These are phyloP conservation scores for Tremellales sp. DNA, from an alignment of 1,284 basidiomycete genomes.

Conservation along the genomic window DNA sequence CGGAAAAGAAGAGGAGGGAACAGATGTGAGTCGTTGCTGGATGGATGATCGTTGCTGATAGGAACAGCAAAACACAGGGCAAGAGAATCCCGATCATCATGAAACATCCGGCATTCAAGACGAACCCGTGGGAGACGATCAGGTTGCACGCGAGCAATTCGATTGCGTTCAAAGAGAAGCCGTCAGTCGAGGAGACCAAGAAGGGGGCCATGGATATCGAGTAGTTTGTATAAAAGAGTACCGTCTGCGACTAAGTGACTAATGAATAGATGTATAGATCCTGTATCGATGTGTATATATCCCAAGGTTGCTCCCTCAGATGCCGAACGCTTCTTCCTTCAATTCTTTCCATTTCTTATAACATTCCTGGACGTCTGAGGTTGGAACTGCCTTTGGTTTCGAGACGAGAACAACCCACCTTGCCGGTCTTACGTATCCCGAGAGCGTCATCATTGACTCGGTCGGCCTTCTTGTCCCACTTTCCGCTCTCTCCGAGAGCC, in stretches of 20 bases:
- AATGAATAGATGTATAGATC: not conserved
- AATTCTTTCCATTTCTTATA: not conserved
- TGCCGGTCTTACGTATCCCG: not conserved
- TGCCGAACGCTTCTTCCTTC: not conserved
- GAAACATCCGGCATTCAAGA: slow-evolving; percentile 43
- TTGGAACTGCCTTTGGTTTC: not conserved
- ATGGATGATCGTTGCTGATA: not conserved
- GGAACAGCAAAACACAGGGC: slow-evolving; percentile 28
- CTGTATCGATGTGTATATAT: not conserved
- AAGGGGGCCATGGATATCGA: not conserved
- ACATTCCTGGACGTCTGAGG: not conserved
- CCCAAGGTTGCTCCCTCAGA: no score
- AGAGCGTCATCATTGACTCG: not conserved
- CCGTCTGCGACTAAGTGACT: not conserved
- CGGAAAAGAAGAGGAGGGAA: slow-evolving; percentile 39
- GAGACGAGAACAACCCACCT: not conserved
- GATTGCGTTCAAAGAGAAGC: slow-evolving; percentile 23
- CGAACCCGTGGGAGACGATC: slow-evolving; percentile 47
- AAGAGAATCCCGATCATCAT: slow-evolving; percentile 43
- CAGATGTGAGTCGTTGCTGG: slow-evolving; percentile 39
- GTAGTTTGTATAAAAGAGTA: no score
- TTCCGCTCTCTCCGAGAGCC: slow-evolving; percentile 1
- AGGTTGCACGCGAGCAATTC: slow-evolving; percentile 45
- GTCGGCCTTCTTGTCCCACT: not conserved
- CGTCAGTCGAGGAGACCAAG: not conserved